Evolutionary conservation across 257 asterid species (phyloP), one percentile per base, ranked within the genome.

Genomic region (Solanum appendiculatum): DNA sequence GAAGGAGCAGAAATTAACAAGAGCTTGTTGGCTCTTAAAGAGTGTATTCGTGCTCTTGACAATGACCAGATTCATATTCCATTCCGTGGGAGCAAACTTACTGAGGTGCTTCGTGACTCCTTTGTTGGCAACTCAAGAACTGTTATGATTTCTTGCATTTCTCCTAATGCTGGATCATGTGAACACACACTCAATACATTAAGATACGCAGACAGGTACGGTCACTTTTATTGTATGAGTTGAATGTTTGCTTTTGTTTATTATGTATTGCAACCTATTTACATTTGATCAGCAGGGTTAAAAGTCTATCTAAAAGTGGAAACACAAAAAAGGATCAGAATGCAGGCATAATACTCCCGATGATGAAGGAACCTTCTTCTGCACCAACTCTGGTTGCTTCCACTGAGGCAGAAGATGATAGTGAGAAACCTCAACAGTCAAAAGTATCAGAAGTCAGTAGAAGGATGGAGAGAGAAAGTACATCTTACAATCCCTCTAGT

Each of bases 1-100:
- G 99, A 97, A 91, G 99, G 99, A 84, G 99, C 99, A 88, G 99
- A 97, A 92, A 97, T 96, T 86, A 97, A 96, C 93, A 97, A 95
- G 94, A 97, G 99, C 87, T 93, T 97, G 84, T 89, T 95, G 91
- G 98, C 99, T 83, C 94, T 97, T 15, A 96, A 97, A 92, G 99
- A 97, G 91, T 96, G 99, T 87, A 97, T 96, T 40, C 98, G 99
- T 64, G 99, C 99, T 86, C 98, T 97, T 48, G 99, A 96, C 92
- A 97, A 95, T 86, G 99, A 96, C 89, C 99, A 97, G 91, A 92
- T 96, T 88, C 99, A 97, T 90, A 96, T 96, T 88, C 99, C 99
- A 86, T 97, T 97, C 87, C 97, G 98, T 74, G 98, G 99, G 87
- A 96, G 99, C 94, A 97, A 97, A 91, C 95, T 97, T 77, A 96